Conservation (phyloP, 768 basidiomycete genomes). For the Boletellus ananiceps region DNA sequence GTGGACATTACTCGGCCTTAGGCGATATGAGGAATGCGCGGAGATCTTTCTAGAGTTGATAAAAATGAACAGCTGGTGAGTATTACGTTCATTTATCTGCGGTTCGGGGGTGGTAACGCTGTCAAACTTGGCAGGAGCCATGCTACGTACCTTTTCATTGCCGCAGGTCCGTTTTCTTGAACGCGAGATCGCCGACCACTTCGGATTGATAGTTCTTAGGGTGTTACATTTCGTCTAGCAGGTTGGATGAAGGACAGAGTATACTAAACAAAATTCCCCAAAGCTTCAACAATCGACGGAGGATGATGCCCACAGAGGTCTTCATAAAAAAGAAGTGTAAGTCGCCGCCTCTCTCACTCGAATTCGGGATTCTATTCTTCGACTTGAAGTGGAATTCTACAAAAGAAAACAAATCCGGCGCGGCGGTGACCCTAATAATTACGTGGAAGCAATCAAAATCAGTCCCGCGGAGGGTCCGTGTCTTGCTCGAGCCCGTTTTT, state of each 20-base stretch:
- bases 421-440: conserved; percentile 50
- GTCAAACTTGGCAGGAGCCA: conserved; percentile 51
- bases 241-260: conserved; percentile 54
- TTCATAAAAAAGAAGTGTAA: conserved; percentile 73
- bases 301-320: conserved; percentile 69
- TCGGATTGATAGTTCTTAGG: conserved; percentile 33
- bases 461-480: conserved; percentile 64
- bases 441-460: conserved; percentile 53
- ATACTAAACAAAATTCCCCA: conserved; percentile 60
- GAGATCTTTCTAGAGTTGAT: conserved; percentile 61
- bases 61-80: conserved; percentile 66
- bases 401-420: conserved; percentile 57
- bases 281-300: conserved; percentile 57
- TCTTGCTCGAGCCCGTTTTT: background rate
- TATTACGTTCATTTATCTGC: background rate
- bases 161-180: conserved; percentile 48
- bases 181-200: background rate
- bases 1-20: conserved; percentile 64
- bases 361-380: background rate
- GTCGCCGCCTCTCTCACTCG: conserved; percentile 20
- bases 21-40: conserved; percentile 63
- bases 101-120: background rate
- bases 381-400: conserved; percentile 61
- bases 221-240: conserved; percentile 56
- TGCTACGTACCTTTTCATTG: conserved; percentile 73